Conservation (phyloP, 805 yeast species). For the Candida verbasci region DNA sequence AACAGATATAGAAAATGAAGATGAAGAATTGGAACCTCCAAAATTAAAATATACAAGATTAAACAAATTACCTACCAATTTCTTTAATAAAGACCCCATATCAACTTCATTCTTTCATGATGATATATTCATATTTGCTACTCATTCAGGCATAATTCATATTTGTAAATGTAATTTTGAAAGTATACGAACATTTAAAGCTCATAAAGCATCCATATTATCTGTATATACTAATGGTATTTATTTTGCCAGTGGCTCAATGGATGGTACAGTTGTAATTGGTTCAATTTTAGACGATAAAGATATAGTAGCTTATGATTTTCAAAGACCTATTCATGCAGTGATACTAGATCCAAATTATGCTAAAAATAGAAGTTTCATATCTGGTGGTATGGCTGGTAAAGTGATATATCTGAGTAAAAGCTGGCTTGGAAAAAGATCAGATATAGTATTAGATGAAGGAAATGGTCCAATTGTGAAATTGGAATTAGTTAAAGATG, state of each 20-base stretch:
- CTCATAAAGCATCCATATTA: conserved; percentile 81
- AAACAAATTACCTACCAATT: conserved; percentile 59
- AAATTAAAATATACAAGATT: conserved; percentile 70
- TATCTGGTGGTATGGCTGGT: conserved; percentile 90
- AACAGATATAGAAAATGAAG: not conserved
- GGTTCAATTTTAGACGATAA: conserved; percentile 61
- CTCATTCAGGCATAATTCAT: conserved; percentile 82
- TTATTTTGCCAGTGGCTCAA: conserved; percentile 80
- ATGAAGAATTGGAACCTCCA: conserved; percentile 46
- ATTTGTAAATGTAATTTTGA: conserved; percentile 57
- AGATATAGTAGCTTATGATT: conserved; percentile 72
- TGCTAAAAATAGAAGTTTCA: conserved; percentile 54
- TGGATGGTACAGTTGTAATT: conserved; percentile 89
- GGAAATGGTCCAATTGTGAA: conserved; percentile 69
- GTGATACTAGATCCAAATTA: conserved; percentile 78
- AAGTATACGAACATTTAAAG: conserved; percentile 67
- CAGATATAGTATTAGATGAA: conserved; percentile 59
- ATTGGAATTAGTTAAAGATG: conserved; percentile 59
- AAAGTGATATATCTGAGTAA: conserved; percentile 67
- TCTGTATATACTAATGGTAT: conserved; percentile 69
- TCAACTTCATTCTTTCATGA: conserved; percentile 65
- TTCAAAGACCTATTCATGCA: conserved; percentile 83
- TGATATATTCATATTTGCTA: conserved; percentile 69
- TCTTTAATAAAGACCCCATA: conserved; percentile 73
- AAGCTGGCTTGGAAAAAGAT: conserved; percentile 84